phyloP scores from a whole-genome alignment of 1,139 yeast genomes.

The Debaryomyces nepalensis region DNA sequence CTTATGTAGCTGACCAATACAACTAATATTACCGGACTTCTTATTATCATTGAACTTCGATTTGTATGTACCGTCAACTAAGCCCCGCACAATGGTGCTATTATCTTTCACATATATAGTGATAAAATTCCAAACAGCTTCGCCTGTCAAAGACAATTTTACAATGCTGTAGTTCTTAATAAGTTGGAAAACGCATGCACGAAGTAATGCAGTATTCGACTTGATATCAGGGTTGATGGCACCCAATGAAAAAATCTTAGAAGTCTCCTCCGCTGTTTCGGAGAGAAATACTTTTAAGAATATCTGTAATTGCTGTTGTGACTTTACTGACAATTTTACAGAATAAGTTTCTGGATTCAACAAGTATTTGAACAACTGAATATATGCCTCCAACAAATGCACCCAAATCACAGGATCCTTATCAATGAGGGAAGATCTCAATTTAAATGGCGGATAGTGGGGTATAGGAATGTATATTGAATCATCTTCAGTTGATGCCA shows the following conservation, averaged over 20 bases:
- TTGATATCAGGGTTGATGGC: slow-evolving; percentile 70
- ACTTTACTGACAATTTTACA: slow-evolving; percentile 48
- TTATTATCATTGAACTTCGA: slow-evolving; percentile 53
- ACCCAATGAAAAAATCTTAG: slow-evolving; percentile 67
- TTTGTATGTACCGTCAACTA: slow-evolving; percentile 58
- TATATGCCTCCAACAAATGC: slow-evolving; percentile 67
- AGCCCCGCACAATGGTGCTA: slow-evolving; percentile 49
- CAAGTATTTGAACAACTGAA: slow-evolving; percentile 52
- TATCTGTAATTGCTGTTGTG: slow-evolving; percentile 60
- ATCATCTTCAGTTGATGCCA: slow-evolving; percentile 22
- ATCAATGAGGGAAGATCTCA: slow-evolving; percentile 73
- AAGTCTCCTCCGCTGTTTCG: slow-evolving; percentile 64
- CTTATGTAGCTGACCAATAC: slow-evolving; percentile 49
- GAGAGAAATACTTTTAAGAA: slow-evolving; percentile 60
- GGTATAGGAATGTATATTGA: slow-evolving; percentile 58
- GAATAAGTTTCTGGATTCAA: slow-evolving; percentile 33
- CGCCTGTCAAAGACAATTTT: slow-evolving; percentile 60
- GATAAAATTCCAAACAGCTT: slow-evolving; percentile 64
- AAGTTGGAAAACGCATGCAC: slow-evolving; percentile 56
- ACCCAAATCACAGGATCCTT: slow-evolving; percentile 85
- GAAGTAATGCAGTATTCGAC: slow-evolving; percentile 51
- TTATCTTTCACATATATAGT: slow-evolving; percentile 55
- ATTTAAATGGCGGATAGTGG: slow-evolving; percentile 71
- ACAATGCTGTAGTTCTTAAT: slow-evolving; percentile 58
- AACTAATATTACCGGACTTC: slow-evolving; percentile 54